These are phyloP conservation scores for Dioscorea dumetorum DNA, from an alignment of 106 monocot genomes.

Conservation along the genomic window DNA sequence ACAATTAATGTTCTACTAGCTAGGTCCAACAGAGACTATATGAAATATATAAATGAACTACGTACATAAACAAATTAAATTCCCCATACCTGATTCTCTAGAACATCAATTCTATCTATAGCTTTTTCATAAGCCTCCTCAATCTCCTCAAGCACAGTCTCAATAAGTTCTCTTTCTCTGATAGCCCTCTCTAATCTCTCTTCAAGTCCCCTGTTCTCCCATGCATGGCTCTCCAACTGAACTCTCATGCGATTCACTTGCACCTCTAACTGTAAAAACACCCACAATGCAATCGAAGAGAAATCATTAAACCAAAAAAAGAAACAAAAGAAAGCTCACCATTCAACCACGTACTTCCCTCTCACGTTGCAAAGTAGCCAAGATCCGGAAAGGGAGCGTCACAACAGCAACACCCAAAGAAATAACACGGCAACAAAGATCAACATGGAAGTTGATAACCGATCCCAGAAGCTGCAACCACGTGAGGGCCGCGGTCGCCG, in stretches of 20 bases:
- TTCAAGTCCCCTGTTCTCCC: slow-evolving; percentile 53
- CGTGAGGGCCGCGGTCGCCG: neutral
- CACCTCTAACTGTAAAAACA: slow-evolving; percentile 35
- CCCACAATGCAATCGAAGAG: neutral
- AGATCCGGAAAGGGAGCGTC: slow-evolving; percentile 14
- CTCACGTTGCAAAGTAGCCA: slow-evolving; percentile 18
- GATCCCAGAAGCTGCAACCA: slow-evolving; percentile 14
- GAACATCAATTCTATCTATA: slow-evolving; percentile 40
- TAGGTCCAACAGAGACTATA: neutral
- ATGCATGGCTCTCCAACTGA: slow-evolving; percentile 35
- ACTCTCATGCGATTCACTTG: slow-evolving; percentile 31
- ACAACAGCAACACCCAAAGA: slow-evolving; percentile 3
- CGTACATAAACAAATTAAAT: neutral
- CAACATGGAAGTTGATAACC: slow-evolving; percentile 7
- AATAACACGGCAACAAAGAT: slow-evolving; percentile 11
- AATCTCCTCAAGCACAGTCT: slow-evolving; percentile 44
- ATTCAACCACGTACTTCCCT: slow-evolving; percentile 5
- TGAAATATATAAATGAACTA: neutral
- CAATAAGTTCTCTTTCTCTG: slow-evolving; percentile 33
- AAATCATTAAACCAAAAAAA: neutral
- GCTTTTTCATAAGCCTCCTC: slow-evolving; percentile 68
- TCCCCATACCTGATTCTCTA: slow-evolving; percentile 49
- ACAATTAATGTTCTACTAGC: too few relatives aligned
- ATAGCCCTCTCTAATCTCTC: slow-evolving; percentile 31
- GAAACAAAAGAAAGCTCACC: neutral